Evolutionary conservation across 495 filamentous ascomycete genomes (phyloP).

Genomic region (Choiromyces venosus): DNA sequence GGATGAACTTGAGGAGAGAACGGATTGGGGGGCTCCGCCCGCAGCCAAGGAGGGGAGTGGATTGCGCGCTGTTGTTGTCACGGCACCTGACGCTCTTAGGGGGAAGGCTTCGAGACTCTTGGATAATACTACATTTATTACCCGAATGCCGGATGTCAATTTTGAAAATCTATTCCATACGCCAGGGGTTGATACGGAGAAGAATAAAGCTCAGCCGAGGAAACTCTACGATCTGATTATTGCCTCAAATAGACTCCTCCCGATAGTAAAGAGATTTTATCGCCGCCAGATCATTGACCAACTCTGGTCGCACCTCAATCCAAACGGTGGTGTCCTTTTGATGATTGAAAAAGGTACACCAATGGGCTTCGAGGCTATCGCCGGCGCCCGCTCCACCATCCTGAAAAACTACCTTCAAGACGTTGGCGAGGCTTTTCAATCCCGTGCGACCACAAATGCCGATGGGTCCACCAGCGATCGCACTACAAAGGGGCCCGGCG

Average conservation of each 20-base stretch:
- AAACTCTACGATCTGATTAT: conserved; percentile 88
- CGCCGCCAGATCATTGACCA: conserved; percentile 75
- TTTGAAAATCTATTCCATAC: conserved; percentile 49
- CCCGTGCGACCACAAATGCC: conserved; percentile 43
- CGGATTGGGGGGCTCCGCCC: conserved; percentile 15
- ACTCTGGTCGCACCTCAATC: conserved; percentile 78
- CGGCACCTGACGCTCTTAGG: conserved; percentile 62
- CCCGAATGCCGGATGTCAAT: conserved; percentile 69
- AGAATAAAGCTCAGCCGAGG: conserved; percentile 50
- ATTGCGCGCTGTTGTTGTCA: conserved; percentile 52
- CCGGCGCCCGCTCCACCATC: conserved; percentile 69
- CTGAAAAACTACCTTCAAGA: conserved; percentile 69
- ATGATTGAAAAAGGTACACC: conserved; percentile 88
- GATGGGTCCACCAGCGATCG: conserved; percentile 45
- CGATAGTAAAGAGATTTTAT: conserved; percentile 62
- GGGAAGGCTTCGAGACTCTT: conserved; percentile 69
- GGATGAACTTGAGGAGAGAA: conserved; percentile 44
- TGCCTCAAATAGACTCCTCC: conserved; percentile 74
- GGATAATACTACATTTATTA: conserved; percentile 85
- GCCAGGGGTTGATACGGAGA: conserved; percentile 49
- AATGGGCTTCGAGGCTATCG: conserved; percentile 85
- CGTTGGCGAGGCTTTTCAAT: conserved; percentile 48
- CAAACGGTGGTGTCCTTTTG: conserved; percentile 78
- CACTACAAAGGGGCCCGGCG: conserved; percentile 63
- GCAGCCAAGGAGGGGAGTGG: conserved; percentile 18